Conservation (phyloP, 768 basidiomycete genomes). For the Tricholomella constricta region DNA sequence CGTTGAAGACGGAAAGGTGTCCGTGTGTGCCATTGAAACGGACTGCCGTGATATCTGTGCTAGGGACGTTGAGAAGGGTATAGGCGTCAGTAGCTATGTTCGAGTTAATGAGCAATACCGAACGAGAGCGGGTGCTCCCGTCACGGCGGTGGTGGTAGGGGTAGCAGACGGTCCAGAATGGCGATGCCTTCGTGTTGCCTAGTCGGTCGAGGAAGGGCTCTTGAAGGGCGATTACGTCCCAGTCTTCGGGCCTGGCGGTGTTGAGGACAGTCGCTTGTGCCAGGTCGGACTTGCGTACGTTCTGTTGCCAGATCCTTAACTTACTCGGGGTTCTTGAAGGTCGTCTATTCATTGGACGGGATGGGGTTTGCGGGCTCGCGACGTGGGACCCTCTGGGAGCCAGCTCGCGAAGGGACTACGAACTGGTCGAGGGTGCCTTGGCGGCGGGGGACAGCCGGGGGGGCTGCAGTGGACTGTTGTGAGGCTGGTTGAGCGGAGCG, state of each 20-base stretch:
- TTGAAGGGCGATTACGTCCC: slow-evolving; percentile 30
- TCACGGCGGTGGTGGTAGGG: neutral
- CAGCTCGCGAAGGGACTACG: neutral
- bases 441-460: neutral
- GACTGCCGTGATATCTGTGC: no score
- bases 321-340: neutral
- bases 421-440: neutral
- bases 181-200: slow-evolving; percentile 12
- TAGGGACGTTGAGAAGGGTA: neutral
- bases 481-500: no score
- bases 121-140: neutral
- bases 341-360: slow-evolving; percentile 25
- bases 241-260: slow-evolving; percentile 9
- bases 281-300: slow-evolving; percentile 24
- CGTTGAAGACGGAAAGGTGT: neutral
- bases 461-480: no score
- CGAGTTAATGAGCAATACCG: slow-evolving; percentile 12
- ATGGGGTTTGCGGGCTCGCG: neutral
- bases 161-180: slow-evolving; percentile 8
- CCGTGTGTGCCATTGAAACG: neutral
- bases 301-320: slow-evolving; percentile 27
- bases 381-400: neutral
- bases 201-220: slow-evolving; percentile 30
- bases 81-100: slow-evolving; percentile 9
- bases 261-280: slow-evolving; percentile 20